Evolutionary conservation across 2,329 filamentous ascomycete species (phyloP), one percentile per base, ranked within the genome.

Genomic region (Chrysosporium queenslandicum): DNA sequence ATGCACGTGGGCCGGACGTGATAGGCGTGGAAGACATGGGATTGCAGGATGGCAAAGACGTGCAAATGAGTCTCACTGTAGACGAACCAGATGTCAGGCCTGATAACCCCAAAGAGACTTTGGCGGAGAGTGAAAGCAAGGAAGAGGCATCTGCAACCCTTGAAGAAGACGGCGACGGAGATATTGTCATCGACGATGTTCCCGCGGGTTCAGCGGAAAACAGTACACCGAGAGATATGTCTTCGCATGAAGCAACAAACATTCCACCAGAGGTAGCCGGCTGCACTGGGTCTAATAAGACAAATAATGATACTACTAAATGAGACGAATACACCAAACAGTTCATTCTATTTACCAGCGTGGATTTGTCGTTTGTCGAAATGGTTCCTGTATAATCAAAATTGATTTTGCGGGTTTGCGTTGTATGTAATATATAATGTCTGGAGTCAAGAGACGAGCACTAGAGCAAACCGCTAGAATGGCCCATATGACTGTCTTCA

Each of bases 11-110:
- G 0, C 92, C 92, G 0, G 81, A 87, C 27, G 78, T 87, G 59
- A 85, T 97, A 47, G 91, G 90, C 3, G 81, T 89, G 54, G 82
- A 87, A 60, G 92, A 98, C 64, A 85, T 87, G 58, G 92, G 92
- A 0, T 82, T 86, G 8, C 90, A 87, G 68, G 71, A 68, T 50
- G 72, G 72, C n/a, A 68, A 69, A 53, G 70, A 70, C 2, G 62
- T 74, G n/a, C 63, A 72, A 54, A 65, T 74, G 64, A 63, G 61
- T 2, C 64, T 73, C 46, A 52, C 55, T 3, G 51, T 53, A 23
- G 56, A 50, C 39, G 53, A 55, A 39, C 50, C 45, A 5, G 52
- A 60, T 51, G 52, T 29, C 21, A 49, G 56, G 14, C 42, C 53
- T 7, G 58, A 59, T 27, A 56, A 58, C 7, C 23, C 40, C 23